A percentile compares a stretch with the other conserved stretches of the same genome.
These are phyloP conservation scores for Bruguiera hainesii DNA, from an alignment of 441 rosid genomes.

Conservation along the genomic window DNA sequence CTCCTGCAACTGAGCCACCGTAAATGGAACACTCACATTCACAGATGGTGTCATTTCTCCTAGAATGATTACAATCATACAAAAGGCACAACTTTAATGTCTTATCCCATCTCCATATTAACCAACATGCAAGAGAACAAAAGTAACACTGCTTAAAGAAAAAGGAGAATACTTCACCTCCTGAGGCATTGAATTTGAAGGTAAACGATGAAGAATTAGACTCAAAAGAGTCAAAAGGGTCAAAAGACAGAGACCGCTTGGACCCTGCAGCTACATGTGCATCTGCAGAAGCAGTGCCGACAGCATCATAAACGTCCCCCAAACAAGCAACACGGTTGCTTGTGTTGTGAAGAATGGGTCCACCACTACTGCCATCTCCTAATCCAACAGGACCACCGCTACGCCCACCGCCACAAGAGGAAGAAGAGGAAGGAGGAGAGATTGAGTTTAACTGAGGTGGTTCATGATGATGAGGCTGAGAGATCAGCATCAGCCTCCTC, in stretches of 20 bases:
- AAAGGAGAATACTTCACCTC: conserved; percentile 22
- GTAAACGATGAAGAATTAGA: conserved; percentile 6
- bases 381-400: conserved; percentile 8
- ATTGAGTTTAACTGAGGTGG: conserved; percentile 18
- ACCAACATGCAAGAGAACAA: background rate
- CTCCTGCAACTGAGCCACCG: conserved; percentile 56
- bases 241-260: conserved; percentile 6
- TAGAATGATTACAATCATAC: conserved; percentile 6
- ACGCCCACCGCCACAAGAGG: conserved; percentile 11
- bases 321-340: conserved; percentile 38
- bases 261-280: conserved; percentile 7
- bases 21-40: conserved; percentile 37
- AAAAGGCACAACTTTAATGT: background rate
- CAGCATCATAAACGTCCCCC: conserved; percentile 40
- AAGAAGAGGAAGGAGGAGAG: conserved; percentile 5
- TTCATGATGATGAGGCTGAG: conserved; percentile 20
- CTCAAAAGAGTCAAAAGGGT: background rate
- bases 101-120: background rate
- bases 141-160: background rate
- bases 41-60: conserved; percentile 40
- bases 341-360: conserved; percentile 42
- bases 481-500: conserved; percentile 27
- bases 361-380: conserved; percentile 21
- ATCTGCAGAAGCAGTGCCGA: conserved; percentile 9
- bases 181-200: conserved; percentile 4